phyloP scores from a whole-genome alignment of 1,284 basidiomycete genomes.

The Apiotrichum veenhuisii region DNA sequence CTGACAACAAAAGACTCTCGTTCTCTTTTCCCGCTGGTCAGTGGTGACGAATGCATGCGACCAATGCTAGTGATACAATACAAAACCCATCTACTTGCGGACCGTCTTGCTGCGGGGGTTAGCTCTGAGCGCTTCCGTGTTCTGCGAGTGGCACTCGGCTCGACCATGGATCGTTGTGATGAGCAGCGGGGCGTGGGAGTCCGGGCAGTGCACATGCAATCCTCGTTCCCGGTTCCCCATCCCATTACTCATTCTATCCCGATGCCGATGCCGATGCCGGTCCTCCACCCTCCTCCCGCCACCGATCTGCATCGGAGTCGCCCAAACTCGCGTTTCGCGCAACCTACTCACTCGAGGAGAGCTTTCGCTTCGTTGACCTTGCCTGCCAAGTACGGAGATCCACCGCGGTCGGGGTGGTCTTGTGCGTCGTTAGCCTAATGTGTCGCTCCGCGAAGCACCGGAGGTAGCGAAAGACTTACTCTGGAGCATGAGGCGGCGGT shows the following conservation, averaged over 20 bases:
- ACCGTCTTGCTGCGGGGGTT: slow-evolving; percentile 25
- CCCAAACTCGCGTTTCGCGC: neutral
- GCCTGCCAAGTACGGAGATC: slow-evolving; percentile 93
- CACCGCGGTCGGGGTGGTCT: slow-evolving; percentile 81
- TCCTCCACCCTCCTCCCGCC: no score
- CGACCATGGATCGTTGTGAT: no score
- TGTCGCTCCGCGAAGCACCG: no score
- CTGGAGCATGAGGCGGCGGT: slow-evolving; percentile 85
- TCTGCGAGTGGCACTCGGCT: no score
- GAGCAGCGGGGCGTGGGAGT: no score
- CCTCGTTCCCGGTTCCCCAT: no score
- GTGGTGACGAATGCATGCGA: slow-evolving; percentile 18
- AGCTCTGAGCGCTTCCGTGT: no score
- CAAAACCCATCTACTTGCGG: slow-evolving; percentile 16
- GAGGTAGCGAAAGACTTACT: slow-evolving; percentile 51
- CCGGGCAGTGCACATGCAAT: no score
- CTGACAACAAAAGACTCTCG: neutral
- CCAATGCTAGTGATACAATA: slow-evolving; percentile 17
- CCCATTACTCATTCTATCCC: no score
- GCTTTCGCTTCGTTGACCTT: slow-evolving; percentile 95
- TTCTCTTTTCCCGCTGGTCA: neutral
- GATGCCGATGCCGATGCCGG: no score
- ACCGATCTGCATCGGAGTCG: neutral
- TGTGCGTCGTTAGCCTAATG: no score
- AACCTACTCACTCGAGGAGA: slow-evolving; percentile 60